Percentiles rank a stretch among this genome's conserved stretches.
phyloP scores from a whole-genome alignment of 2,329 filamentous ascomycete species.

The Neofusicoccum sp. region DNA sequence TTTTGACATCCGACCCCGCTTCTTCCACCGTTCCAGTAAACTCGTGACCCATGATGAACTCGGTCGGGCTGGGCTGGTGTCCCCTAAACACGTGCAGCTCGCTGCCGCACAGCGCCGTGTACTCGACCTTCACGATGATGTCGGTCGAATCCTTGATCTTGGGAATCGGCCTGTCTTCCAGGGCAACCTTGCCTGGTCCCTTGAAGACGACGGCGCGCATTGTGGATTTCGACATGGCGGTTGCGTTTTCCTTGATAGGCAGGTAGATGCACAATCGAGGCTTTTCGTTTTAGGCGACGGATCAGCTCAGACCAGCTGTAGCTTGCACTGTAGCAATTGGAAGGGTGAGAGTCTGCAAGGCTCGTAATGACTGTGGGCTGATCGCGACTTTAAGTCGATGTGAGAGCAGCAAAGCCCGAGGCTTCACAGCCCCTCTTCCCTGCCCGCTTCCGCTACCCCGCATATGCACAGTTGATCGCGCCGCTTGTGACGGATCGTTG shows the following conservation, averaged over 20 bases:
- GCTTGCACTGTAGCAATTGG: neutral
- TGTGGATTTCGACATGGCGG: slow-evolving; percentile 40
- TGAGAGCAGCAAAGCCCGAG: slow-evolving; percentile 8
- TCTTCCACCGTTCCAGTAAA: slow-evolving; percentile 78
- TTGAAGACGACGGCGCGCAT: slow-evolving; percentile 94
- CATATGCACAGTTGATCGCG: slow-evolving; percentile 17
- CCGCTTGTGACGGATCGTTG: neutral
- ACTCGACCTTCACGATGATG: slow-evolving; percentile 79
- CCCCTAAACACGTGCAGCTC: slow-evolving; percentile 88
- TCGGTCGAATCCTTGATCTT: slow-evolving; percentile 71
- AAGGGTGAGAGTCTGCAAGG: neutral
- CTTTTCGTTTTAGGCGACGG: no score
- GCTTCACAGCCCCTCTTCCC: slow-evolving; percentile 6
- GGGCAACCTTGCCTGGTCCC: slow-evolving; percentile 70
- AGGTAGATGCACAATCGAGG: neutral
- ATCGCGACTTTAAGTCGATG: slow-evolving; percentile 7
- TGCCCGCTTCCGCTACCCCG: slow-evolving; percentile 16
- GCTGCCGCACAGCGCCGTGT: slow-evolving; percentile 84
- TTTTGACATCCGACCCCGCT: slow-evolving; percentile 67
- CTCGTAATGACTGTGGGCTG: neutral
- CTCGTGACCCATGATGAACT: slow-evolving; percentile 78
- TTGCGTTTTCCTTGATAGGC: neutral
- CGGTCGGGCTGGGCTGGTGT: slow-evolving; percentile 68
- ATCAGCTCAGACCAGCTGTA: no score
- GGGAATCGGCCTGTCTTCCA: slow-evolving; percentile 81